Percentiles rank a stretch among this genome's conserved stretches.
These are phyloP conservation scores for Salix suchowensis DNA, from an alignment of 345 rosid species.

Conservation along the genomic window DNA sequence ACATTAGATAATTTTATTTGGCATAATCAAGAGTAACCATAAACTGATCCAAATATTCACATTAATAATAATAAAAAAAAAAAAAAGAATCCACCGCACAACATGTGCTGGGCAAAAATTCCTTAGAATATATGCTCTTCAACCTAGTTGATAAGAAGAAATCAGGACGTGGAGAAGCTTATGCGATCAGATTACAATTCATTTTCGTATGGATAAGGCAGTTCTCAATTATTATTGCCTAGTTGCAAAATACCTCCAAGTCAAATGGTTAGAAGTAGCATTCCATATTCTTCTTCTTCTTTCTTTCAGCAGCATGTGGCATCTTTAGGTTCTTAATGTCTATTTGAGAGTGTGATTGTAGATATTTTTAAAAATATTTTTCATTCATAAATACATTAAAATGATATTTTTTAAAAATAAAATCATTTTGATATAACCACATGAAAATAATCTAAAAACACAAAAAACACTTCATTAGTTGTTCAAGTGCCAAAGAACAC, in stretches of 20 bases:
- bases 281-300: too few relatives aligned
- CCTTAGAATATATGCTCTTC: slow-evolving; percentile 8
- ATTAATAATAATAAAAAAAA: too few relatives aligned
- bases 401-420: too few relatives aligned
- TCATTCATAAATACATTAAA: too few relatives aligned
- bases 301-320: too few relatives aligned
- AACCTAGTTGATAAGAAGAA: not conserved
- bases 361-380: too few relatives aligned
- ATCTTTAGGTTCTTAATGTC: too few relatives aligned
- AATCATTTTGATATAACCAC: too few relatives aligned
- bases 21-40: not conserved
- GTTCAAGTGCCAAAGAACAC: too few relatives aligned
- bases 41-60: too few relatives aligned
- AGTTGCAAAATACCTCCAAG: not conserved
- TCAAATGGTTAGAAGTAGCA: too few relatives aligned
- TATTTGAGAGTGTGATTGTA: accelerated
- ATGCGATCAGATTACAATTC: not conserved
- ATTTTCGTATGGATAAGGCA: not conserved
- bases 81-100: not conserved
- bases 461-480: accelerated
- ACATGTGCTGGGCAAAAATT: not conserved
- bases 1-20: not conserved
- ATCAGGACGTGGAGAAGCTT: not conserved
- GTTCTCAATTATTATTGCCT: not conserved
- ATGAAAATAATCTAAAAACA: too few relatives aligned